A percentile compares a stretch with the other conserved stretches of the same genome.
Conservation (phyloP, 2,329 filamentous ascomycete species). For the Stagonosporopsis chrysanthemi region DNA sequence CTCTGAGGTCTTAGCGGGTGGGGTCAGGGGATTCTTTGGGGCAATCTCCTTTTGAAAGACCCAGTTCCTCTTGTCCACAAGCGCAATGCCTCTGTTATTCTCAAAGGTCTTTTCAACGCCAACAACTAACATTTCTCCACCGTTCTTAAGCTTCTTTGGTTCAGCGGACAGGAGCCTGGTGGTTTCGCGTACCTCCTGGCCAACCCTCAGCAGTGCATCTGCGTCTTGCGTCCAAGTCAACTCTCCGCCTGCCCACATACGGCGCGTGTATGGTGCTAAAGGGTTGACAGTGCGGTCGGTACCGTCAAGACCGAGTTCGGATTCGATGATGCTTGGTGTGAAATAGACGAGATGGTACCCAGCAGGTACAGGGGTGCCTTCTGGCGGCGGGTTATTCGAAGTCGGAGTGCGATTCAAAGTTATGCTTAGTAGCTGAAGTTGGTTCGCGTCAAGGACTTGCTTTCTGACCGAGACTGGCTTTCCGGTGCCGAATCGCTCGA, state of each 20-base stretch:
- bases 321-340: constrained; percentile 71
- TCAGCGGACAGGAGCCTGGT: constrained; percentile 56
- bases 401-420: constrained; percentile 38
- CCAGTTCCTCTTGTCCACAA: constrained; percentile 48
- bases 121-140: constrained; percentile 65
- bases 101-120: constrained; percentile 64
- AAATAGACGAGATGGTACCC: constrained; percentile 92
- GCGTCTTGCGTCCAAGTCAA: constrained; percentile 61
- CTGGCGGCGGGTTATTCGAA: constrained; percentile 26
- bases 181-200: constrained; percentile 52
- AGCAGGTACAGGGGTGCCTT: constrained; percentile 60
- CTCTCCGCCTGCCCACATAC: constrained; percentile 91
- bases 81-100: constrained; percentile 39
- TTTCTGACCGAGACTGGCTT: constrained; percentile 41
- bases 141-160: constrained; percentile 59
- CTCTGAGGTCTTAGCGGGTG: constrained; percentile 25
- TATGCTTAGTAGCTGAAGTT: constrained; percentile 40
- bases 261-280: constrained; percentile 71
- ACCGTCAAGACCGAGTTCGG: constrained; percentile 76
- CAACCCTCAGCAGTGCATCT: constrained; percentile 32
- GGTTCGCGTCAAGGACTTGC: constrained; percentile 44
- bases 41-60: constrained; percentile 55
- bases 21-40: constrained; percentile 47
- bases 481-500: constrained; percentile 38
- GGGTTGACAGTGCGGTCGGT: constrained; percentile 83